Evolutionary conservation across 306 rosid species (phyloP), one percentile per base, ranked within the genome.

Genomic region (Lathyrus sativus): DNA sequence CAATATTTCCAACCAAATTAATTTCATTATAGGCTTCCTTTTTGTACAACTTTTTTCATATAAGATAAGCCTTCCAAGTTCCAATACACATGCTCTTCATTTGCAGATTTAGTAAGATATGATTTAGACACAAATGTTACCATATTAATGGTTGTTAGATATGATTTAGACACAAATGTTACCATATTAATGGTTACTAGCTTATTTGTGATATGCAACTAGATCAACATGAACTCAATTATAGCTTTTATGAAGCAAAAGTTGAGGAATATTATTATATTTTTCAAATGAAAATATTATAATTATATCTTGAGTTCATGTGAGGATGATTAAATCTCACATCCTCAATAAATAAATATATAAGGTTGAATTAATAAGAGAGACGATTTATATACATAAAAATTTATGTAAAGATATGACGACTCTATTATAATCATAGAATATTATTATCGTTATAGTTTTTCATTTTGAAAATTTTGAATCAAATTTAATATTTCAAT

Each of bases 11-110:
- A 66, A 48, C 11, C 9, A 67, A 65, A 57, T 9, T 24, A 6
- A 5, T 33, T 33, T 6, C 8, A 24, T 50, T 51, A 51, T 24
- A 31, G 19, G 37, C 2, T 55, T 42, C 39, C 39, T 28, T 49
- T 31, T 31, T 55, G 43, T 22, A 62, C 37, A 71, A 26, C 44
- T 41, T 72, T 60, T 65, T 56, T n/a, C 42, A 72, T 33, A 31
- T 61, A 54, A 28, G 56, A 43, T 65, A 14, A 5, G 33, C 9
- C 85, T 15, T 64, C 39, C 82, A 68, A 73, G 79, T 81, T 81
- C 82, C 82, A 73, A 81, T 70, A 69, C 85, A 76, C 85, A 58
- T 81, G 85, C 50, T 42, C 63, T 62, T 39, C 9, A 11, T 50
- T 48, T 67, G 66, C 56, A 60, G 13, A 53, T 59, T 37, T 77